Percentiles rank a stretch among this genome's conserved stretches.
Evolutionary conservation across 306 rosid species (phyloP).

Genomic region (Acacia acuminata): DNA sequence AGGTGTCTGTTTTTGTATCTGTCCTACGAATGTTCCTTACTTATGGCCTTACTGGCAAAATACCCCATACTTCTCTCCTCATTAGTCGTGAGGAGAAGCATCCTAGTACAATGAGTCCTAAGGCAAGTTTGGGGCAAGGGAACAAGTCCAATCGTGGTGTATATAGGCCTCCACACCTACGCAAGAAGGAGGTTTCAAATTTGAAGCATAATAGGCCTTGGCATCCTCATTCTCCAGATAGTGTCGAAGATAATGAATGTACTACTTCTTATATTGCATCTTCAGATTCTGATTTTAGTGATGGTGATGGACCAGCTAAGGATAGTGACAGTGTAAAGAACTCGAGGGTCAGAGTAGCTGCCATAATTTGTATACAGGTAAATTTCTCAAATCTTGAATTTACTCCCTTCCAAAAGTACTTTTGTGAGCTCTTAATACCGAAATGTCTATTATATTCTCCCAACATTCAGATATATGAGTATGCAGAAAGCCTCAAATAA

Average conservation of each 20-base stretch:
- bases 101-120: constrained; percentile 28
- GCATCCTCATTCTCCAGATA: constrained; percentile 46
- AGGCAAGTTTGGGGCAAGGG: constrained; percentile 48
- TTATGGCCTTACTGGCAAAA: constrained; percentile 63
- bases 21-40: constrained; percentile 72
- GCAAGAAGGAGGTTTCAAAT: constrained; percentile 55
- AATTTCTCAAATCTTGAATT: constrained; percentile 18
- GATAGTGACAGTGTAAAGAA: constrained; percentile 50
- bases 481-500: not conserved
- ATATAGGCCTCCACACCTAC: constrained; percentile 96
- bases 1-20: constrained; percentile 87
- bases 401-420: not conserved
- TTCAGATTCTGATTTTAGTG: constrained; percentile 93
- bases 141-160: constrained; percentile 44
- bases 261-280: constrained; percentile 56
- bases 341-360: constrained; percentile 83
- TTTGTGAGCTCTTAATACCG: constrained; percentile 4
- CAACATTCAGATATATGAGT: constrained; percentile 14
- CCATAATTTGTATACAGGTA: constrained; percentile 89
- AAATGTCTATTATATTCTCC: constrained; percentile 18
- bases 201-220: constrained; percentile 45
- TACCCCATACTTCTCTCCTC: constrained; percentile 38
- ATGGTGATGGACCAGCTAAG: constrained; percentile 70
- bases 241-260: constrained; percentile 56
- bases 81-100: constrained; percentile 48